Base-by-base conservation (phyloP, 768 basidiomycete genomes). In the Zangia roseola region DNA sequence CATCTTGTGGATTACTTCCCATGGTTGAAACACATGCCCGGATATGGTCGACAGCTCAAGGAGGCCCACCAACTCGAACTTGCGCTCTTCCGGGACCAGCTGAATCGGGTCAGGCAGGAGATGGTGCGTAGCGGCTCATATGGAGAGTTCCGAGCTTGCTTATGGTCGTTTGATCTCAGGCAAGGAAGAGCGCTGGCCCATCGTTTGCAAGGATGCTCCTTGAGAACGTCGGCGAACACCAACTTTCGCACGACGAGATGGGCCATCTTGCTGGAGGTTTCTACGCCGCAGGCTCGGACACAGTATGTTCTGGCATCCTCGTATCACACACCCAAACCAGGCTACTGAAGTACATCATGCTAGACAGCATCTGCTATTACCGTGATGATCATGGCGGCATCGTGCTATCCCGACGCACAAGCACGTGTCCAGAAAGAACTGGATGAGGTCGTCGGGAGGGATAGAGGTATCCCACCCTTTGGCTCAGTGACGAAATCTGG, bases 231-330 rank as follows among this genome's bases (percentile, higher is more conserved):
- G 50, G 60, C 1, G 72, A 77, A 43, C 73, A 79, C 24, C 73
- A 71, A 10, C 70, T 83, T 2, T 71, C 77, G 5, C 70, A 76
- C 43, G 68, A 75, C 45, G 80, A 84, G 53, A 72, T 74, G 3
- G 73, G 80, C 0, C 83, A 82, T 58, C 72, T 84, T 19, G 79
- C 77, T 1, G 81, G 82, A 1, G 72, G 73, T 26, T 75, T 84
- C 68, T 84, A 82, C 49, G 80, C 79, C 21, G 81, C 82, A 12
- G 81, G 82, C 2, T 74, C 76, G 0, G 81, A 82, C 52, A 82
- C 81, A n/a, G 70, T 64, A 40, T 40, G 61, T 37, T n/a, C n/a
- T 17, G 6, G 21, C 25, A 20, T 13, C 21, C 17, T 9, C 21
- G 12, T 6, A 9, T 31, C 14, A 9, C 13, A 23, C 13, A 13